A percentile compares a stretch with the other conserved stretches of the same genome.
Evolutionary conservation across 352 stramenopile genomes (phyloP).

Genomic region (Peronospora farinosa): DNA sequence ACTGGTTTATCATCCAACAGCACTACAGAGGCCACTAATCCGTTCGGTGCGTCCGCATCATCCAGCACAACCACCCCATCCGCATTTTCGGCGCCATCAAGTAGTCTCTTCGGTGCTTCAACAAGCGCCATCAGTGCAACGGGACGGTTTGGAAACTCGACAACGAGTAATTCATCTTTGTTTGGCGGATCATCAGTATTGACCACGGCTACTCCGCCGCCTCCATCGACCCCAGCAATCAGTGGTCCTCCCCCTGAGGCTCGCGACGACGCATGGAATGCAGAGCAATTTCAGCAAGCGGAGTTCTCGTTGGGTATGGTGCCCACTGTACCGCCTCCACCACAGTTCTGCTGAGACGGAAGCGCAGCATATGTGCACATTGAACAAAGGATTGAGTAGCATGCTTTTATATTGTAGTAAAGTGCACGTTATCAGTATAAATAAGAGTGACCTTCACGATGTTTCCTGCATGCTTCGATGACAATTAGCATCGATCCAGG

Average conservation of each 20-base stretch:
- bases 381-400: constrained; percentile 7
- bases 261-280: constrained; percentile 61
- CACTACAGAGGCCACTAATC: constrained; percentile 9
- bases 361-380: constrained; percentile 4
- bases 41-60: constrained; percentile 17
- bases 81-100: constrained; percentile 22
- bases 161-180: constrained; percentile 9
- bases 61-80: constrained; percentile 12
- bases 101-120: constrained; percentile 34
- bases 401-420: constrained; percentile 13
- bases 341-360: constrained; percentile 41
- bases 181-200: constrained; percentile 11
- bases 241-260: constrained; percentile 20
- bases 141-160: constrained; percentile 9
- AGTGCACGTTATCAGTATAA: constrained; percentile 22
- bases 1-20: constrained; percentile 16
- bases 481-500: constrained; percentile 26
- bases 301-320: constrained; percentile 59
- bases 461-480: constrained; percentile 4
- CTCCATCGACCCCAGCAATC: constrained; percentile 12
- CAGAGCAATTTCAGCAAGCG: constrained; percentile 43
- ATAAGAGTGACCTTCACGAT: constrained; percentile 15
- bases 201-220: constrained; percentile 9
- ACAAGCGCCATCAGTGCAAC: constrained; percentile 11
- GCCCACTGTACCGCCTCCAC: constrained; percentile 45